Percentiles rank a stretch among this genome's conserved stretches.
These are phyloP conservation scores for Pyrus bretschneideri DNA, from an alignment of 306 rosid species.

Conservation along the genomic window DNA sequence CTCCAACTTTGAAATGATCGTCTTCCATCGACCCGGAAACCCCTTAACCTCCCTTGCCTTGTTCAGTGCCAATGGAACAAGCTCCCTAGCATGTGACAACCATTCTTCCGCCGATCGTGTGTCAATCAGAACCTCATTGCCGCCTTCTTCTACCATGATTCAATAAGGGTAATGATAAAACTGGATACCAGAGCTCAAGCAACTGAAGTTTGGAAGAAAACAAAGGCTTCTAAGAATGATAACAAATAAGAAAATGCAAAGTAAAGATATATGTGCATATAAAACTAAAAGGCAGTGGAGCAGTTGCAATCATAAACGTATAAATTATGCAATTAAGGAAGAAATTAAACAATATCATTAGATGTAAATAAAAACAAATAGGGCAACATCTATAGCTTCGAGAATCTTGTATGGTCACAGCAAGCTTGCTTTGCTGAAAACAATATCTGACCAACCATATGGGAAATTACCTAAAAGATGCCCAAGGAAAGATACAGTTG, in stretches of 20 bases:
- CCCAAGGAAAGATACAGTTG: conserved; percentile 38
- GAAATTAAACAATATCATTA: conserved; percentile 21
- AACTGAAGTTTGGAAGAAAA: conserved; percentile 31
- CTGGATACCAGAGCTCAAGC: conserved; percentile 24
- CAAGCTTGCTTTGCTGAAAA: conserved; percentile 37
- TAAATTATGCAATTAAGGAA: conserved; percentile 35
- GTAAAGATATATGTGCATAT: conserved; percentile 30
- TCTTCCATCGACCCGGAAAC: conserved; percentile 81
- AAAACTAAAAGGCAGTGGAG: conserved; percentile 43
- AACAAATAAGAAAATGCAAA: conserved; percentile 22
- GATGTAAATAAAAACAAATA: conserved; percentile 17
- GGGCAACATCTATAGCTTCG: conserved; percentile 44
- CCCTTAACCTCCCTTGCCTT: conserved; percentile 72
- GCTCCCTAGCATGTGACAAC: conserved; percentile 48
- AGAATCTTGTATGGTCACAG: conserved; percentile 63
- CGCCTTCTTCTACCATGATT: conserved; percentile 67
- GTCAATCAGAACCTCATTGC: conserved; percentile 19
- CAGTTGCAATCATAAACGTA: conserved; percentile 50
- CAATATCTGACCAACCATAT: conserved; percentile 38
- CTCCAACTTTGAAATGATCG: conserved; percentile 71
- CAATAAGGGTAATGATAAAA: conserved; percentile 13
- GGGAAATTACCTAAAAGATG: conserved; percentile 39
- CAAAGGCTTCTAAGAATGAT: conserved; percentile 30
- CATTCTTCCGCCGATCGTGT: conserved; percentile 57
- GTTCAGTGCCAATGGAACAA: conserved; percentile 58